phyloP scores from a whole-genome alignment of 352 stramenopile genomes.

The Pythium volutum region DNA sequence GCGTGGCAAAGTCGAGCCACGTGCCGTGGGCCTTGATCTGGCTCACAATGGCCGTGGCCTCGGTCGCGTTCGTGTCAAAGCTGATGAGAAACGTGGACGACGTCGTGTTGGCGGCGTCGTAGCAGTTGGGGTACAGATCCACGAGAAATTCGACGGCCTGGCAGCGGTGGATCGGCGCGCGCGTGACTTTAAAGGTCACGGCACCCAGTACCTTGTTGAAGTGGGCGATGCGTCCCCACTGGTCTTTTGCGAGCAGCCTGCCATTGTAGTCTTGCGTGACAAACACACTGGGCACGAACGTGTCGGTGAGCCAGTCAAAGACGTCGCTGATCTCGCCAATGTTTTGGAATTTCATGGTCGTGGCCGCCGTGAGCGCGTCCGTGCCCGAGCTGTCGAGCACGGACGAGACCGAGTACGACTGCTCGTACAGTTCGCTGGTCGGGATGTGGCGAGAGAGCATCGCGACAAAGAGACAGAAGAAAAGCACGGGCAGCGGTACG shows the following conservation, averaged over 20 bases:
- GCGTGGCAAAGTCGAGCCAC: conserved; percentile 31
- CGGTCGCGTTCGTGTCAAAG: conserved; percentile 26
- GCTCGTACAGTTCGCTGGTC: conserved; percentile 72
- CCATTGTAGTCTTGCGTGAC: conserved; percentile 37
- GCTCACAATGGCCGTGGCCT: conserved; percentile 14
- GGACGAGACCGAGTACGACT: conserved; percentile 73
- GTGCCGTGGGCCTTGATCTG: conserved; percentile 20
- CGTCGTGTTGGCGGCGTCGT: conserved; percentile 20
- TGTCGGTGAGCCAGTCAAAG: conserved; percentile 38
- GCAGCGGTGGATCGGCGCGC: conserved; percentile 13
- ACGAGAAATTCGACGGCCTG: conserved; percentile 18
- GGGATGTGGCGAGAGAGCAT: conserved; percentile 73
- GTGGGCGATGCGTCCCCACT: conserved; percentile 27
- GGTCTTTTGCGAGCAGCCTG: conserved; percentile 26
- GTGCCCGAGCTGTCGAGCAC: conserved; percentile 56
- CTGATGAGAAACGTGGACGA: conserved; percentile 24
- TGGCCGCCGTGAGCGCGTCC: conserved; percentile 33
- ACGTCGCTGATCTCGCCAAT: conserved; percentile 28
- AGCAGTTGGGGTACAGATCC: conserved; percentile 32
- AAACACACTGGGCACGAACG: conserved; percentile 32
- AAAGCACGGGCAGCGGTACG: conserved; percentile 69
- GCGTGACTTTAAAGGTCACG: conserved; percentile 26
- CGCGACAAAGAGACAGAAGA: conserved; percentile 66
- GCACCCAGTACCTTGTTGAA: conserved; percentile 36
- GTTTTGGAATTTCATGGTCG: conserved; percentile 41